phyloP scores from a whole-genome alignment of 2,329 filamentous ascomycete species.

The Rhinocladiella mackenziei region DNA sequence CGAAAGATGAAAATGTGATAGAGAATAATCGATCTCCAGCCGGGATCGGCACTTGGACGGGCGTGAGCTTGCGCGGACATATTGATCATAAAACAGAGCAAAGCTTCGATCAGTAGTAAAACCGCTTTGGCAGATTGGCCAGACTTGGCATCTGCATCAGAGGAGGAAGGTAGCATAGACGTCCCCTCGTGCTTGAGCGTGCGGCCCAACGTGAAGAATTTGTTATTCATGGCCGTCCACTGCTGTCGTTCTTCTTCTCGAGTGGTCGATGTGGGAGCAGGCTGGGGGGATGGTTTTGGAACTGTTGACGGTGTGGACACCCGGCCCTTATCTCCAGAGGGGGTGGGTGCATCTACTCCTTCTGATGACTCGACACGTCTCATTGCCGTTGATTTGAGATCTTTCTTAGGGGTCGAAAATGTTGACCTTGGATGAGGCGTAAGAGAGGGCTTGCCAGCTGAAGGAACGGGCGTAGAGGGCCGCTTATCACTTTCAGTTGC shows the following conservation, averaged over 20 bases:
- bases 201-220: constrained; percentile 42
- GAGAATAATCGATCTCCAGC: constrained; percentile 47
- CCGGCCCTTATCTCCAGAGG: constrained; percentile 31
- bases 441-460: constrained; percentile 35
- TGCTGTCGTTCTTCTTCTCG: constrained; percentile 37
- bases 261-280: constrained; percentile 27
- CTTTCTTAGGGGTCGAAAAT: constrained; percentile 44
- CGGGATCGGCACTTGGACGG: constrained; percentile 37
- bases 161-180: constrained; percentile 12
- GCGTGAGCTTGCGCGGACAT: constrained; percentile 43
- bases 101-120: constrained; percentile 38
- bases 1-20: constrained; percentile 46
- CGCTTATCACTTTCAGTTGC: constrained; percentile 29
- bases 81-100: constrained; percentile 47
- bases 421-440: constrained; percentile 28
- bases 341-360: constrained; percentile 39
- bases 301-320: constrained; percentile 29
- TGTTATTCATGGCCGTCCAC: constrained; percentile 44
- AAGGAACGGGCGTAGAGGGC: constrained; percentile 37
- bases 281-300: constrained; percentile 25
- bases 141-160: constrained; percentile 36
- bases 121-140: constrained; percentile 17
- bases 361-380: constrained; percentile 39
- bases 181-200: constrained; percentile 45
- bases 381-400: constrained; percentile 37